Evolutionary conservation across 139 green algal species (phyloP).

Genomic region (Chlorella sorokiniana): DNA sequence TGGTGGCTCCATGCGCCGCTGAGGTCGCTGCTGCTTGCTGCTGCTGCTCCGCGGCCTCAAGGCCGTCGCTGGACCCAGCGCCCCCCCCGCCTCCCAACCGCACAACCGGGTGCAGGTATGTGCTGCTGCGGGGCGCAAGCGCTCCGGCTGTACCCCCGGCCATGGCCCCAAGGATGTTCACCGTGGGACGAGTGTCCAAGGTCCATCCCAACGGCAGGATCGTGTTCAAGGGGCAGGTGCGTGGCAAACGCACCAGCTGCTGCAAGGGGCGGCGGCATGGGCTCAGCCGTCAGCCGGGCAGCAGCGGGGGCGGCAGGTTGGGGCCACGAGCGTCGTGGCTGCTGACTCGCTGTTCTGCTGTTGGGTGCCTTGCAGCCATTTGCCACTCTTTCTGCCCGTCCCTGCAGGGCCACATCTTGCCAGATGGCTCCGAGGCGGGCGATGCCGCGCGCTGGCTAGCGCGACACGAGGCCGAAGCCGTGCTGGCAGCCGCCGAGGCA

Average conservation of each 20-base stretch:
- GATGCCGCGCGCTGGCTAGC: constrained; percentile 60
- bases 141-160: constrained; percentile 79
- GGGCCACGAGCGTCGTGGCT: no score
- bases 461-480: constrained; percentile 43
- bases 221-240: constrained; percentile 74
- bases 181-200: constrained; percentile 48
- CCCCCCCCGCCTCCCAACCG: not conserved
- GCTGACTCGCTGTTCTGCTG: not conserved
- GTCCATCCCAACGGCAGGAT: constrained; percentile 85
- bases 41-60: not conserved
- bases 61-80: not conserved
- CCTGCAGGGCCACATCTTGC: constrained; percentile 59
- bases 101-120: constrained; percentile 49
- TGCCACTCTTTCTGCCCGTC: not conserved
- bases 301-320: not conserved
- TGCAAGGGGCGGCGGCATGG: not conserved
- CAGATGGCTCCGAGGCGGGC: constrained; percentile 63
- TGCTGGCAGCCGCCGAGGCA: constrained; percentile 59
- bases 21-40: not conserved
- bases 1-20: not conserved
- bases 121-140: constrained; percentile 82
- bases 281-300: not conserved
- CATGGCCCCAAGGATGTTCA: constrained; percentile 70
- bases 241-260: not conserved
- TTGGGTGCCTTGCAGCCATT: not conserved